Conservation (phyloP, 495 filamentous ascomycete species). For the Penicillium pancosmium region DNA sequence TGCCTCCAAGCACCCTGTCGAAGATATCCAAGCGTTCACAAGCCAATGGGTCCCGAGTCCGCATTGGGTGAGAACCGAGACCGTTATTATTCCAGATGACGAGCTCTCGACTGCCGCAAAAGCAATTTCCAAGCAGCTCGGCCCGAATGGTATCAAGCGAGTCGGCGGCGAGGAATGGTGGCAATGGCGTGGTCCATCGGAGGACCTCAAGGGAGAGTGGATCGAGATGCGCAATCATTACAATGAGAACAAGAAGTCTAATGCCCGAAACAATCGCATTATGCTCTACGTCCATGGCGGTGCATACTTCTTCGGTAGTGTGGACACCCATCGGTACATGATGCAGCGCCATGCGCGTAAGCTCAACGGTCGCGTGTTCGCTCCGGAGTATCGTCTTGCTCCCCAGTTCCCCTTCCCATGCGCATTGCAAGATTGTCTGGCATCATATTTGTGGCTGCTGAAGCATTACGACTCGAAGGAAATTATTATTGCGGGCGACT, state of each 20-base stretch:
- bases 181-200: slow-evolving; percentile 77
- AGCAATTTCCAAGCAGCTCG: slow-evolving; percentile 68
- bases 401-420: slow-evolving; percentile 97
- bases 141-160: slow-evolving; percentile 67
- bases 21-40: slow-evolving; percentile 90
- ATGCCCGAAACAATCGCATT: slow-evolving; percentile 63
- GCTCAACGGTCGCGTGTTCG: slow-evolving; percentile 83
- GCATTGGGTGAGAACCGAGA: slow-evolving; percentile 80
- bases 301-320: slow-evolving; percentile 84
- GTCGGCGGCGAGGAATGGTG: slow-evolving; percentile 90
- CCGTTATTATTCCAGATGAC: slow-evolving; percentile 67
- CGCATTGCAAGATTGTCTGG: slow-evolving; percentile 83
- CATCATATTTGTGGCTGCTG: slow-evolving; percentile 82
- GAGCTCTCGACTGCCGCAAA: slow-evolving; percentile 63
- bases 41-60: slow-evolving; percentile 87
- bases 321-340: slow-evolving; percentile 95
- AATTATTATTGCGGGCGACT: slow-evolving; percentile 85
- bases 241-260: slow-evolving; percentile 63
- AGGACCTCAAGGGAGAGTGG: slow-evolving; percentile 80
- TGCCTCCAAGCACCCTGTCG: slow-evolving; percentile 83
- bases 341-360: slow-evolving; percentile 94
- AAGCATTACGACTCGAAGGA: slow-evolving; percentile 71
- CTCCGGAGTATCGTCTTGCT: slow-evolving; percentile 83
- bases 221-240: slow-evolving; percentile 91
- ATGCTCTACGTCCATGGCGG: slow-evolving; percentile 95